Percentiles rank a stretch among this genome's conserved stretches.
These are phyloP conservation scores for Sporopachydermia cereana DNA, from an alignment of 1,139 yeast genomes.

Conservation along the genomic window DNA sequence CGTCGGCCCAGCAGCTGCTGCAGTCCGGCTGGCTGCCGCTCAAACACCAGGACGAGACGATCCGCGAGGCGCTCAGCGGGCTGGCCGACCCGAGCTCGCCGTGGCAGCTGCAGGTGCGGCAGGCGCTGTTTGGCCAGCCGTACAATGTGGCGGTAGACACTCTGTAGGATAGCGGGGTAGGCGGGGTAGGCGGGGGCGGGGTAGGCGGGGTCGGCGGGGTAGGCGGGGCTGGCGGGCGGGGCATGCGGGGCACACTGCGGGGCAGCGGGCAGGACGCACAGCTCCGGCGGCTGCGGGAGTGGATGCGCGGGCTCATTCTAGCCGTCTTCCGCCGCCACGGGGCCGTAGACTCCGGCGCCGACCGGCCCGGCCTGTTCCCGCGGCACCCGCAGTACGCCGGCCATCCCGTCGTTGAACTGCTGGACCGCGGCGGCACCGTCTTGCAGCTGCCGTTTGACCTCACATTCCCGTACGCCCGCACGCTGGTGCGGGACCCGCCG, in stretches of 20 bases:
- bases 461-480: constrained; percentile 79
- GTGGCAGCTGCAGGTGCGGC: constrained; percentile 88
- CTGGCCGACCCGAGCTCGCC: constrained; percentile 66
- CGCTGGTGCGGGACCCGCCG: constrained; percentile 51
- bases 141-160: constrained; percentile 73
- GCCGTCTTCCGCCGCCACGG: constrained; percentile 70
- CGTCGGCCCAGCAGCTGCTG: constrained; percentile 63
- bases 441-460: constrained; percentile 82
- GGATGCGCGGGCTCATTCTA: constrained; percentile 45
- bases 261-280: not conserved
- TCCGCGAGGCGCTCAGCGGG: constrained; percentile 77
- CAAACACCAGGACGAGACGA: constrained; percentile 80
- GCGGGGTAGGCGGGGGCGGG: constrained; percentile 10
- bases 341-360: constrained; percentile 60
- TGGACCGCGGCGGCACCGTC: constrained; percentile 80
- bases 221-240: no score
- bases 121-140: constrained; percentile 73
- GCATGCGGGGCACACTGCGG: constrained; percentile 15
- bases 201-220: constrained; percentile 7
- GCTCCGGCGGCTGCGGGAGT: constrained; percentile 23
- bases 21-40: constrained; percentile 79
- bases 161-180: constrained; percentile 41
- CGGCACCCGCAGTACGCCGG: constrained; percentile 61
- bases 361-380: constrained; percentile 60
- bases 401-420: constrained; percentile 57